Conservation (phyloP, 139 green algal genomes). For the Bryopsis sp. region DNA sequence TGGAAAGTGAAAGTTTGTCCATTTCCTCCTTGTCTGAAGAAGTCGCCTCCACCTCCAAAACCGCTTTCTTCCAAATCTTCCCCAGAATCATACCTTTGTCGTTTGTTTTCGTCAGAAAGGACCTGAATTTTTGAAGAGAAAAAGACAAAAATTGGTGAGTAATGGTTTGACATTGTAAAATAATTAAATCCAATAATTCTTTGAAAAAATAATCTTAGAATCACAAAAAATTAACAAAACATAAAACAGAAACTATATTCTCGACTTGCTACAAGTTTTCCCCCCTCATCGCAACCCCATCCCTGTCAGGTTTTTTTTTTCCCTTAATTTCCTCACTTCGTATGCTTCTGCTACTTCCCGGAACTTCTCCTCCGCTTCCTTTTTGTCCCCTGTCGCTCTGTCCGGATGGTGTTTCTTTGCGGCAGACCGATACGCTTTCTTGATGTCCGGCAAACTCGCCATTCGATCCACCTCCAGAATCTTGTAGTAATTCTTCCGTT, state of each 20-base stretch:
- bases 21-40: not conserved
- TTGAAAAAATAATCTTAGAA: too few species aligned
- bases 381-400: not conserved
- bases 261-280: too few species aligned
- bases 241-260: too few species aligned
- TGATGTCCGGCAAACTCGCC: not conserved
- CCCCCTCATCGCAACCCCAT: too few species aligned
- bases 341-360: not conserved
- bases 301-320: too few species aligned
- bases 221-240: too few species aligned
- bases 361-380: not conserved
- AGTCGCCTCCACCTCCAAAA: not conserved
- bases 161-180: too few species aligned
- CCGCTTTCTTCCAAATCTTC: not conserved
- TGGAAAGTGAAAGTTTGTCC: conserved; percentile 3
- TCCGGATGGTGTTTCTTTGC: not conserved
- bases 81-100: not conserved
- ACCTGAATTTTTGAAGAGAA: too few species aligned
- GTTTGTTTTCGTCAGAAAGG: not conserved
- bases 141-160: too few species aligned
- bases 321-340: too few species aligned
- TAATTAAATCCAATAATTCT: too few species aligned
- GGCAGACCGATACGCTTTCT: not conserved
- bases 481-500: conserved; percentile 6
- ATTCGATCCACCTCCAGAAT: not conserved